Percentiles rank a stretch among this genome's conserved stretches.
Conservation (phyloP, 140 eudicot species). For the Ambrosia hybrid region DNA sequence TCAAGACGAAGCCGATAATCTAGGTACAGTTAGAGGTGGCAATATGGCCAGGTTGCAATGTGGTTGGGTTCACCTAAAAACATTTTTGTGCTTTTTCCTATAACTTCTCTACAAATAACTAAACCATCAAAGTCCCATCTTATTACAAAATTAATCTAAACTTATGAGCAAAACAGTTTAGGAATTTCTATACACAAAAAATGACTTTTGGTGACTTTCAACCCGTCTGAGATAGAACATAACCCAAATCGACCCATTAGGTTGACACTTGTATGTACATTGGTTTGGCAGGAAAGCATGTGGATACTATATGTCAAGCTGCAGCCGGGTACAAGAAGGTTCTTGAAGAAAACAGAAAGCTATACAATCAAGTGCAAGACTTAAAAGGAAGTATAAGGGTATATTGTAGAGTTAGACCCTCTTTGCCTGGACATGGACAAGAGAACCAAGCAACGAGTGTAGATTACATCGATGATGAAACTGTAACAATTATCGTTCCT, state of each 20-base stretch:
- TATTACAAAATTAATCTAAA: neutral
- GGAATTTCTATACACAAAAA: neutral
- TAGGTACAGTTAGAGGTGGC: slow-evolving; percentile 42
- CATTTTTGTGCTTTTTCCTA: neutral
- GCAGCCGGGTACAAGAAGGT: slow-evolving; percentile 87
- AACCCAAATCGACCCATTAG: neutral
- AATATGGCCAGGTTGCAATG: neutral
- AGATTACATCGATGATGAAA: slow-evolving; percentile 57
- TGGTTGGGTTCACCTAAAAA: neutral
- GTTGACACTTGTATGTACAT: neutral
- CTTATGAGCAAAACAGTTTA: neutral
- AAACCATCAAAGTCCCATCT: neutral
- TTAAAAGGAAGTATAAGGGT: slow-evolving; percentile 89
- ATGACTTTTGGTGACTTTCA: neutral
- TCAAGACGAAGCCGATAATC: slow-evolving; percentile 64
- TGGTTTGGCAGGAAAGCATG: slow-evolving; percentile 46
- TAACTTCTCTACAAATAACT: neutral
- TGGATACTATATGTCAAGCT: slow-evolving; percentile 65
- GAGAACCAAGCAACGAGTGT: slow-evolving; percentile 42
- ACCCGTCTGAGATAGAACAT: neutral
- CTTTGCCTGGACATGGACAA: slow-evolving; percentile 46
- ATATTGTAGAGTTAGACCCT: slow-evolving; percentile 86
- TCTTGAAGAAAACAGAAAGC: slow-evolving; percentile 83
- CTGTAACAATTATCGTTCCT: slow-evolving; percentile 54
- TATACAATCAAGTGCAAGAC: slow-evolving; percentile 94